Conservation (phyloP, 352 stramenopile genomes). For the Plasmopara viticola region DNA sequence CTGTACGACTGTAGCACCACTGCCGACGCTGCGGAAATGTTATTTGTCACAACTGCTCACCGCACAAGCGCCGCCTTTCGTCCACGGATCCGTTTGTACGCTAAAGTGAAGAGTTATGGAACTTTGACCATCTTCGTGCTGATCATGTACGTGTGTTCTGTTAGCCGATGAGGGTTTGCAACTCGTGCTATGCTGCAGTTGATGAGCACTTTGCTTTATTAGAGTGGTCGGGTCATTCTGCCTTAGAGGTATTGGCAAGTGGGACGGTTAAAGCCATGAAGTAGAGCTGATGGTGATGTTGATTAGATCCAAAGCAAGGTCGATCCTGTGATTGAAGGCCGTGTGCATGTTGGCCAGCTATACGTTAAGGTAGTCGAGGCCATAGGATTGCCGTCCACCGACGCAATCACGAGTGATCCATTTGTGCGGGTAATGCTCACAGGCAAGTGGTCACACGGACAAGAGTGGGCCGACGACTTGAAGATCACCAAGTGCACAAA, state of each 20-base stretch:
- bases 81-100: conserved; percentile 77
- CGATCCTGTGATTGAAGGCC: conserved; percentile 74
- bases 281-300: not conserved
- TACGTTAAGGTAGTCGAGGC: conserved; percentile 85
- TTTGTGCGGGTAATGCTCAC: conserved; percentile 82
- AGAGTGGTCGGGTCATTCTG: conserved; percentile 76
- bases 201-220: conserved; percentile 81
- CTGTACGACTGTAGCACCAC: conserved; percentile 48
- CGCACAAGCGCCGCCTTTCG: conserved; percentile 77
- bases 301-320: conserved; percentile 54
- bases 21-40: conserved; percentile 80
- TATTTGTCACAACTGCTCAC: conserved; percentile 82
- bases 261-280: not conserved
- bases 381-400: conserved; percentile 75
- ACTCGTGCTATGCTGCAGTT: conserved; percentile 76
- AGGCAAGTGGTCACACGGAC: conserved; percentile 80
- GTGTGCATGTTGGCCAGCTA: conserved; percentile 77
- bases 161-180: conserved; percentile 83
- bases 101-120: conserved; percentile 3
- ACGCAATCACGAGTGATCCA: conserved; percentile 84
- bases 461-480: conserved; percentile 78
- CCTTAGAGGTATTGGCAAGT: conserved; percentile 37
- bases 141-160: conserved; percentile 10
- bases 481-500: conserved; percentile 82
- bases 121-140: not conserved